Percentiles rank a stretch among this genome's conserved stretches.
These are phyloP conservation scores for Jatropha multifida DNA, from an alignment of 441 rosid genomes.

Conservation along the genomic window DNA sequence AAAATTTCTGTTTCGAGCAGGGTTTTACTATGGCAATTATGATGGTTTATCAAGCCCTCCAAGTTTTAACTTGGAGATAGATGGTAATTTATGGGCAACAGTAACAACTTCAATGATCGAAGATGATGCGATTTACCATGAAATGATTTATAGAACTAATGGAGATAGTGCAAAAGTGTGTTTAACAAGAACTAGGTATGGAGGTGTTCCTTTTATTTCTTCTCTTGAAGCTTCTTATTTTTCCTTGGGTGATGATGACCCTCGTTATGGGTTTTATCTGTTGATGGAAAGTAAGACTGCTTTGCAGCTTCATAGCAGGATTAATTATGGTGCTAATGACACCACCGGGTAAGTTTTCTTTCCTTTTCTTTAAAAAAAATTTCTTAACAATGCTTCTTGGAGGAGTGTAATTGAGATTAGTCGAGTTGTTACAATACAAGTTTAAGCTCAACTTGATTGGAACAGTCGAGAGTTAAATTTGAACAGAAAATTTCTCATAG, in stretches of 20 bases:
- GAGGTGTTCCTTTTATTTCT: constrained; percentile 33
- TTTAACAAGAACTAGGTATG: background rate
- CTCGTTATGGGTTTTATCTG: background rate
- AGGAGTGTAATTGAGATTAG: too few species aligned
- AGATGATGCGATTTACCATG: constrained; percentile 18
- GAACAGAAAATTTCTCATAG: too few species aligned
- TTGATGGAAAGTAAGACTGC: constrained; percentile 22
- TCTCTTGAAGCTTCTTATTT: constrained; percentile 16
- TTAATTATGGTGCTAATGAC: constrained; percentile 18
- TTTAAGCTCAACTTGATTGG: too few species aligned
- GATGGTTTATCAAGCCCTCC: constrained; percentile 29
- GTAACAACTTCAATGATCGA: constrained; percentile 19
- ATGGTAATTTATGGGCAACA: constrained; percentile 25
- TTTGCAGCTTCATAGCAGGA: constrained; percentile 22
- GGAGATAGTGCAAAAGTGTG: constrained; percentile 13
- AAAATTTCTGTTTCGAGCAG: constrained; percentile 22
- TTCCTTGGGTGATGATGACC: background rate
- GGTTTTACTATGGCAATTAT: constrained; percentile 32
- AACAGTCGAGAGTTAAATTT: too few species aligned
- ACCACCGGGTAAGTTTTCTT: constrained; percentile 9
- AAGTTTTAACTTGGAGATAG: constrained; percentile 25
- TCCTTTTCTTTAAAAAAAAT: too few species aligned
- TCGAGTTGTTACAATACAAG: too few species aligned
- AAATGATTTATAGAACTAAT: constrained; percentile 8
- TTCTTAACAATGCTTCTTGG: too few species aligned